Base-by-base conservation (phyloP, 225 moss, liverwort and hornwort species). In the Lunularia cruciata region DNA sequence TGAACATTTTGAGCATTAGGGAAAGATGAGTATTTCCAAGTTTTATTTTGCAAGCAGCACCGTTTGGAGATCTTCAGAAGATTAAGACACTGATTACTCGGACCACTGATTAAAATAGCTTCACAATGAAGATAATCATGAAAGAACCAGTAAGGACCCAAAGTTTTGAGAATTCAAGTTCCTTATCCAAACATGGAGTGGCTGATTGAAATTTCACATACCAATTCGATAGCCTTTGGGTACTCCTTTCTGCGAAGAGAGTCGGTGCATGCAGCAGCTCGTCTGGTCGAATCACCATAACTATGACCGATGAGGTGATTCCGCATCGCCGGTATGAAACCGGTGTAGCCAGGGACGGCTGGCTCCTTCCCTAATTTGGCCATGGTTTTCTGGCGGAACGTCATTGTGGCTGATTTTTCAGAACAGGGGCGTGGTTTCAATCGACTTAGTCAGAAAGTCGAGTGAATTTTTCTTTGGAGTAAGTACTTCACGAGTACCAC, bases 241-340 rank as follows among this genome's bases (percentile, higher is more conserved):
- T 82, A 78, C 65, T 78, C 77, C 33, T 82, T 76, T 18, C 78
- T 79, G 2, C 89, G 89, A 28, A 91, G 61, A 28, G 91, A 76
- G 60, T 95, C 86, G 15, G 91, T 89, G 67, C 91, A 86, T 38
- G 95, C 95, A 18, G 80, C 85, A 6, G 95, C 91, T 75, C 95
- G 79, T 74, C 88, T 81, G 2, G 81, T 64, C 0, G 85, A 83
- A 60, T 92, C 95, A 40, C 89, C 73, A 75, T 83, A 94, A 51
- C 78, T 77, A 65, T 94, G 94, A 30, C 94, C 94, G 20, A 94
- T 53, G 1, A 94, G 22, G 64, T 94, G 91, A 69, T 89, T 94
- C 32, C 84, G 80, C 77, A 83, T 77, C 10, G 90, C 86, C 16
- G 91, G 94, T 34, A 94, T 74, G 70, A 62, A 80, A 25, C 94